These are phyloP conservation scores for Pinguiococcus pyrenoidosus DNA, from an alignment of 108 stramenopile genomes.

Conservation along the genomic window DNA sequence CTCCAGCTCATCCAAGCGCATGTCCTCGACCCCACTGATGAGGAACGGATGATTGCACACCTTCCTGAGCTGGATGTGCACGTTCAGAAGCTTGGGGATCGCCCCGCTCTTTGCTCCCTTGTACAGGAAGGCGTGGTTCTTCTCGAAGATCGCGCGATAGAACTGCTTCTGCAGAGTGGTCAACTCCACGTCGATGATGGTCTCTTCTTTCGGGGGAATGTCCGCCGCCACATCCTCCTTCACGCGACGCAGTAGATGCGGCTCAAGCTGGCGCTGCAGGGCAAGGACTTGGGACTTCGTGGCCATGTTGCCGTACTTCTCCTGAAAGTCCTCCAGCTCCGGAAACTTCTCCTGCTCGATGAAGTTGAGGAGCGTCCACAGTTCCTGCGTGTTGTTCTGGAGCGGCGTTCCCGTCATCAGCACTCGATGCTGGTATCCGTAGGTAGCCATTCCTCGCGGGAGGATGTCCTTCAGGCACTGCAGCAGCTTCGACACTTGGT, in stretches of 20 bases:
- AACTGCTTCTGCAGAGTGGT: slow-evolving; percentile 95
- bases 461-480: slow-evolving; percentile 64
- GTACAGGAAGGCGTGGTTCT: slow-evolving; percentile 85
- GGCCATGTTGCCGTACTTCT: slow-evolving; percentile 73
- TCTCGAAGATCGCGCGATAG: slow-evolving; percentile 66
- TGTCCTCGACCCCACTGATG: slow-evolving; percentile 75
- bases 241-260: slow-evolving; percentile 88
- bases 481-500: slow-evolving; percentile 75
- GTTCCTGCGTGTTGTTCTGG: slow-evolving; percentile 90
- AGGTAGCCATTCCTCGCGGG: slow-evolving; percentile 50
- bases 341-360: slow-evolving; percentile 84
- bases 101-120: slow-evolving; percentile 43
- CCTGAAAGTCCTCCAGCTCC: slow-evolving; percentile 71
- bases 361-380: slow-evolving; percentile 93
- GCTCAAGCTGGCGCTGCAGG: slow-evolving; percentile 75
- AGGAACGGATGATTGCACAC: slow-evolving; percentile 98
- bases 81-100: slow-evolving; percentile 90
- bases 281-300: slow-evolving; percentile 75
- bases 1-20: neutral
- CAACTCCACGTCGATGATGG: slow-evolving; percentile 96
- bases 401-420: slow-evolving; percentile 97
- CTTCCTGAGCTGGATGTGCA: slow-evolving; percentile 98
- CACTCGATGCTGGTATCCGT: slow-evolving; percentile 81
- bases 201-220: slow-evolving; percentile 95
- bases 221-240: slow-evolving; percentile 97